These are phyloP conservation scores for Nitzschia inconspicua DNA, from an alignment of 108 stramenopile species.

Conservation along the genomic window DNA sequence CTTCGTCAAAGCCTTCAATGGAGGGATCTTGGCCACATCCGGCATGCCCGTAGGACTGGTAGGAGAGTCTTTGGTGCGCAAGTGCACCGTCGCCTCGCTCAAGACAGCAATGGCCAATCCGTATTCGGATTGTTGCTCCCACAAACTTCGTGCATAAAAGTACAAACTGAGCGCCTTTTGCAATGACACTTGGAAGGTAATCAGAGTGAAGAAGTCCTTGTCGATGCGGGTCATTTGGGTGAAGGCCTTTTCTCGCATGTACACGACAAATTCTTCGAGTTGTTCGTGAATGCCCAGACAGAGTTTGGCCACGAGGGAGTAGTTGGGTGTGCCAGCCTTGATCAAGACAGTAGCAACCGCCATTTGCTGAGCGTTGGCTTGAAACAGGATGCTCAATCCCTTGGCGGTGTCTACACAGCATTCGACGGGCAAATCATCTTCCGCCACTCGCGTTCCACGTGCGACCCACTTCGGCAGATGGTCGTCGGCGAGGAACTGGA, in stretches of 20 bases:
- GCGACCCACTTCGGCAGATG: conserved; percentile 83
- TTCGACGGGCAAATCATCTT: conserved; percentile 70
- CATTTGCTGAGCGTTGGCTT: conserved; percentile 89
- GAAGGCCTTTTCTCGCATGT: conserved; percentile 59
- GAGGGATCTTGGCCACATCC: conserved; percentile 55
- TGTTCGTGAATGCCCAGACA: conserved; percentile 64
- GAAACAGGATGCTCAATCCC: conserved; percentile 62
- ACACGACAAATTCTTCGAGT: conserved; percentile 66
- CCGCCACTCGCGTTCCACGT: conserved; percentile 55
- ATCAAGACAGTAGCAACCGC: conserved; percentile 81
- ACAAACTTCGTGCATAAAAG: conserved; percentile 69
- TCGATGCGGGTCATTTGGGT: conserved; percentile 67
- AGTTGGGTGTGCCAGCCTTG: conserved; percentile 80
- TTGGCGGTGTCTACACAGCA: conserved; percentile 58
- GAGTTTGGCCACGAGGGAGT: conserved; percentile 72
- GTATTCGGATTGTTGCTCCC: conserved; percentile 62
- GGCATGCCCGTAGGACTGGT: conserved; percentile 52
- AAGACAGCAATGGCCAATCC: conserved; percentile 81
- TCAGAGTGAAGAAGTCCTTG: conserved; percentile 68
- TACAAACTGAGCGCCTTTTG: conserved; percentile 69
- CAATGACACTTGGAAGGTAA: conserved; percentile 69
- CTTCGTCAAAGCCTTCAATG: conserved; percentile 45
- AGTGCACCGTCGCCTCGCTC: conserved; percentile 59
- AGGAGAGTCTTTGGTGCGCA: conserved; percentile 38
- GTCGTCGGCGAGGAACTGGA: conserved; percentile 61